Evolutionary conservation across 1,139 yeast species (phyloP), one percentile per base, ranked within the genome.

Genomic region (Meyerozyma carpophila): DNA sequence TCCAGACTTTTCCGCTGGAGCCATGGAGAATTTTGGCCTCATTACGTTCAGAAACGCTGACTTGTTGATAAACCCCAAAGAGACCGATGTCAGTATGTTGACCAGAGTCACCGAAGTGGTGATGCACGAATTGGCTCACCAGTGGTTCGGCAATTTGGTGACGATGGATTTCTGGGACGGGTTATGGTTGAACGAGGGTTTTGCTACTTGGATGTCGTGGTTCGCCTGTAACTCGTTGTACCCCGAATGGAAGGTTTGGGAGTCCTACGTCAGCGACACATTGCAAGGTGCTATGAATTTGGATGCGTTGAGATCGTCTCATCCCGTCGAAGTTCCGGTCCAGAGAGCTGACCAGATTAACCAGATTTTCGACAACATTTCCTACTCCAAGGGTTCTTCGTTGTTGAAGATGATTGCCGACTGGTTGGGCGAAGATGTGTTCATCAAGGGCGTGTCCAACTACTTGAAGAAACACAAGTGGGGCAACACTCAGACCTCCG

Each of bases 141-240:
- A 88, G 67, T 88, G 96, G 96, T 88, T 88, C 62, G 96, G 96
- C 52, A 84, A 88, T 65, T 71, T 88, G 56, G 95, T 87, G 47
- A 88, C 96, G 49, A 88, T 88, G 96, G 87, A 86, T 56, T 88
- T 93, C 89, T 88, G 96, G 96, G 94, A 88, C 63, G 95, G 87
- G 48, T 76, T 88, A 51, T 88, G 95, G 95, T 76, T 88, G 53
- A 88, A 88, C 63, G 96, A 88, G 66, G 95, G 95, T 25, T 85
- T 85, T 59, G 94, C 93, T 43, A 85, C 93, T 42, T 84, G 87
- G 91, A 86, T 86, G 73, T 86, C 93, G 3, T 85, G 86, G 82
- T 76, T 79, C 55, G 86, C 94, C 4, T 79, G 86, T 54, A 85
- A 87, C 62, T 72, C 79, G 54, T 75, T 87, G 58, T 82, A 75